Base-by-base conservation (phyloP, 2,329 filamentous ascomycete species). In the Diaporthe australafricana region DNA sequence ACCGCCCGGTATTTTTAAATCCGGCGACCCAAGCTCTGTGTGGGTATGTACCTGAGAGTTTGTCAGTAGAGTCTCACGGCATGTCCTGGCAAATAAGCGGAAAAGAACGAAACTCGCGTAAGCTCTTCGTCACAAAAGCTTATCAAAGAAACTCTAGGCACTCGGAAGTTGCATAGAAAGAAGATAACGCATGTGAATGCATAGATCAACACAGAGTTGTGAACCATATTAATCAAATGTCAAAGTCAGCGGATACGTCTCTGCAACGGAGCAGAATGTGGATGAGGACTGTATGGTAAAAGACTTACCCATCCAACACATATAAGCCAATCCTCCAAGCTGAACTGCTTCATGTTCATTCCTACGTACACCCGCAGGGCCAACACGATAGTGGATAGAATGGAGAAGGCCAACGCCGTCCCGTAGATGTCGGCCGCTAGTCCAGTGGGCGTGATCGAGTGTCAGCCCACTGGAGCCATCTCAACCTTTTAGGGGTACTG, bases 161-260 rank as follows among this genome's bases (percentile, higher is more conserved):
- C n/a, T n/a, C n/a, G n/a, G n/a, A n/a, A n/a, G n/a, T n/a, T n/a
- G n/a, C n/a, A n/a, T n/a, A n/a, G n/a, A n/a, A n/a, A n/a, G n/a
- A n/a, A n/a, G n/a, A n/a, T n/a, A n/a, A n/a, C n/a, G n/a, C n/a
- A n/a, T n/a, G n/a, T n/a, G n/a, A n/a, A n/a, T n/a, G n/a, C 76
- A 57, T 78, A 79, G 16, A 60, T 55, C 8, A 74, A 56, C 14
- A 74, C 56, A 3, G 71, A 20, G 50, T 74, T 74, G 45, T 74
- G 73, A 25, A 68, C 73, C 71, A 74, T 73, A 25, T 74, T 74
- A 53, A 74, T 71, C 22, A 73, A 22, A 71, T 74, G 40, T 32
- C 2, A 4, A 22, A 17, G 11, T 62, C 56, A 45, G 56, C 52
- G 52, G n/a, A 6, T 8, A 45, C 38, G 17, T n/a, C 5, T 22